A percentile compares a stretch with the other conserved stretches of the same genome.
phyloP scores from a whole-genome alignment of 495 filamentous ascomycete genomes.

The Recurvomyces mirabilis region DNA sequence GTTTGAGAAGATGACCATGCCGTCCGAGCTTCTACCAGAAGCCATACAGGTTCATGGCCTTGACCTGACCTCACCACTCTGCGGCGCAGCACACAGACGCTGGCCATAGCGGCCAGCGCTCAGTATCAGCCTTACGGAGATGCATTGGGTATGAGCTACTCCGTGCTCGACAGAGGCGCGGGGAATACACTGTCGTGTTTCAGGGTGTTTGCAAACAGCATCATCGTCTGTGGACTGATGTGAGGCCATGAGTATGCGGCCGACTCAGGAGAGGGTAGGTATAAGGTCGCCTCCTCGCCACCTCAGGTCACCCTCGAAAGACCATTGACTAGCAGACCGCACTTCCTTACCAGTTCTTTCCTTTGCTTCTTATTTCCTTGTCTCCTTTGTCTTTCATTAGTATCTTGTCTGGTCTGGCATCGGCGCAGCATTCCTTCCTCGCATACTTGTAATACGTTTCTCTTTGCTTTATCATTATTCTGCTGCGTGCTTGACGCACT shows the following conservation, averaged over 20 bases:
- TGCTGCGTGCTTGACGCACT: constrained; percentile 9
- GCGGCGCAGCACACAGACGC: background rate
- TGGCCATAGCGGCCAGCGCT: background rate
- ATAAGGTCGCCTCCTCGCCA: constrained; percentile 10
- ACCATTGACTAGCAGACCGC: background rate
- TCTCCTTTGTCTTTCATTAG: constrained; percentile 18
- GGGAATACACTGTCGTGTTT: background rate
- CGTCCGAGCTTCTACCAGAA: background rate
- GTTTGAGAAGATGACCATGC: constrained; percentile 6
- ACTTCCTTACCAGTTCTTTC: constrained; percentile 4
- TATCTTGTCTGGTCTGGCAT: constrained; percentile 15
- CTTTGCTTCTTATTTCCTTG: constrained; percentile 16
- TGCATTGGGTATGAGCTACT: background rate
- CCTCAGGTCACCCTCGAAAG: background rate
- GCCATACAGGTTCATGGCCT: background rate
- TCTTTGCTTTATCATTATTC: background rate
- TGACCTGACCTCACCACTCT: background rate
- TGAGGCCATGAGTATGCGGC: background rate
- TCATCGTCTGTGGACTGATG: background rate
- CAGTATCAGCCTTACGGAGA: background rate
- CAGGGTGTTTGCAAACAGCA: background rate
- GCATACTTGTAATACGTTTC: background rate
- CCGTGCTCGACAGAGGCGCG: background rate
- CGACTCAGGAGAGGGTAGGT: constrained; percentile 1
- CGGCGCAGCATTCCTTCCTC: constrained; percentile 3